These are phyloP conservation scores for Oryza glumipatula DNA, from an alignment of 176 grass and related monocot genomes.

Conservation along the genomic window DNA sequence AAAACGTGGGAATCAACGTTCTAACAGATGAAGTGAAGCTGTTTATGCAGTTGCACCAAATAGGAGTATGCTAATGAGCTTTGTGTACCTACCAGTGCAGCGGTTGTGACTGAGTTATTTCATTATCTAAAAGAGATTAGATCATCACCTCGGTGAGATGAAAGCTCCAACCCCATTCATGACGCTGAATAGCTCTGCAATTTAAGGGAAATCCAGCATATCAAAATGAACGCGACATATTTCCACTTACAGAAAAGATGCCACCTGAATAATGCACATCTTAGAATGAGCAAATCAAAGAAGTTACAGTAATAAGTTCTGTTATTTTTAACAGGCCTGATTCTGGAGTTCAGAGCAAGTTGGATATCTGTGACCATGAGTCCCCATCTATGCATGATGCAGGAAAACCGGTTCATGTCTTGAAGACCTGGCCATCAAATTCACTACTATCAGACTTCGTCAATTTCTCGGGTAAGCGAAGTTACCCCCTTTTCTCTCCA, in stretches of 20 bases:
- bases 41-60: too few relatives aligned
- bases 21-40: too few relatives aligned
- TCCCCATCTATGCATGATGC: background rate
- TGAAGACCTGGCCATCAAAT: constrained; percentile 67
- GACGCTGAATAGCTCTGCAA: too few relatives aligned
- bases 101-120: too few relatives aligned
- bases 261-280: background rate
- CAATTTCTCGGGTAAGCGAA: constrained; percentile 46
- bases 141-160: too few relatives aligned
- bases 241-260: background rate
- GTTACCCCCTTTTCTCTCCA: background rate
- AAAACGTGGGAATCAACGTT: too few relatives aligned
- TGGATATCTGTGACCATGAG: background rate
- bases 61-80: too few relatives aligned
- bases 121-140: too few relatives aligned
- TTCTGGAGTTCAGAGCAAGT: background rate
- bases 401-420: constrained; percentile 79
- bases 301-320: background rate
- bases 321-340: background rate
- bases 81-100: too few relatives aligned
- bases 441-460: constrained; percentile 65
- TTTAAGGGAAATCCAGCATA: too few relatives aligned
- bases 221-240: too few relatives aligned
- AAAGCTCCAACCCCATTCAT: too few relatives aligned
- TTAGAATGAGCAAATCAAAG: background rate